Conservation (phyloP, 257 asterid species). For the Solanum dulcamara region DNA sequence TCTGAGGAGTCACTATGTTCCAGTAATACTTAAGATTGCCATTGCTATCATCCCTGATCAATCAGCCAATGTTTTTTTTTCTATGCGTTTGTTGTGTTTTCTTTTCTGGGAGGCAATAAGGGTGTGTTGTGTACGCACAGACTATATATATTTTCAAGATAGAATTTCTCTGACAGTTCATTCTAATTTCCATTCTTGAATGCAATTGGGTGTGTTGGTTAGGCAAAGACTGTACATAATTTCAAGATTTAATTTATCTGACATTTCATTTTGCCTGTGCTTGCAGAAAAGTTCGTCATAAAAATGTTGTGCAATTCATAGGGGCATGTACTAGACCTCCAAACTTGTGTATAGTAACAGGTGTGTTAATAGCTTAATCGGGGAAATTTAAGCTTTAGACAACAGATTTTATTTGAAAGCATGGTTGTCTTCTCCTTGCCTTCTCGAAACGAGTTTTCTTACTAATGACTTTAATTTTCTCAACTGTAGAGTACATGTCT, state of each 20-base stretch:
- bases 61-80: neutral
- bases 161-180: neutral
- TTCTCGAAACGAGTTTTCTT: neutral
- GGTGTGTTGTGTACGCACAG: neutral
- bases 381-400: neutral
- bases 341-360: constrained; percentile 90
- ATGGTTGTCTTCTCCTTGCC: neutral
- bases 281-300: constrained; percentile 97
- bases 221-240: neutral
- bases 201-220: neutral
- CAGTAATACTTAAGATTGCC: neutral
- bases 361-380: constrained; percentile 16
- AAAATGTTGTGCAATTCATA: constrained; percentile 91
- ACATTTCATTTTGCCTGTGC: constrained; percentile 2
- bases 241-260: neutral
- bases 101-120: neutral
- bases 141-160: neutral
- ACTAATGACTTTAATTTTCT: constrained; percentile 2
- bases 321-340: constrained; percentile 97
- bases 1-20: neutral
- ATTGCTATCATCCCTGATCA: neutral
- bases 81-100: neutral
- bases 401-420: neutral
- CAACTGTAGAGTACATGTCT: constrained; percentile 62
- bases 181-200: neutral